Base-by-base conservation (phyloP, 2,329 filamentous ascomycete species). In the Fusarium bulbicola region DNA sequence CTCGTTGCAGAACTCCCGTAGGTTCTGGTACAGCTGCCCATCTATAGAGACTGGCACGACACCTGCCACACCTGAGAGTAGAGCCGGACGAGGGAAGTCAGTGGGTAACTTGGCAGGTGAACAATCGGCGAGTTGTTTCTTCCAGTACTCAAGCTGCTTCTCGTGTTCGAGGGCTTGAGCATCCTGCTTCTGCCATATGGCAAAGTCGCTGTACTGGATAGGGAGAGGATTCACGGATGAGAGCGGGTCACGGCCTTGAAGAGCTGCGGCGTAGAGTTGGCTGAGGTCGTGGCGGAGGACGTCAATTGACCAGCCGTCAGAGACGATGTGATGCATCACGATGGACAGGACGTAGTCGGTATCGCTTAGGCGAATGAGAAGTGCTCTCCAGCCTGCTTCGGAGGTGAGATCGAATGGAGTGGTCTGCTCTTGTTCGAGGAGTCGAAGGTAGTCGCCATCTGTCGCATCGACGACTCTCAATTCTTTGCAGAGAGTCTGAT, bases 381-480 rank as follows among this genome's bases (percentile, higher is more conserved):
- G 43, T 2, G 70, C 73, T 42, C 45, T 50, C 56, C 61, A 64
- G 0, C 56, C 30, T 4, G 61, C 37, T 13, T 61, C 56, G 6
- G 21, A 36, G 7, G 43, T 21, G n/a, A 63, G 36, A 3, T 63
- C 16, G 15, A 59, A 63, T 21, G 49, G 39, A 67, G 59, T 37
- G 3, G 50, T 39, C 13, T 62, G 37, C 24, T 30, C 39, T 26
- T 58, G 14, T 14, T 57, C 20, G 1, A 62, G 39, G 0, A 34
- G 32, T 5, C 4, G 12, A 1, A 32, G 3, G 4, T 46, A 45
- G 12, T n/a, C 32, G 1, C 16, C 6, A 0, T 10, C 50, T 21
- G 89, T 89, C 18, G 94, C 89, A 79, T 97, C 94, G 6, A 97
- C 34, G 1, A 72, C 32, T 16, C 36, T 37, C 7, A 72, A 7